Conservation (phyloP, 78 protist species). For the Chrysochromulina parva region DNA sequence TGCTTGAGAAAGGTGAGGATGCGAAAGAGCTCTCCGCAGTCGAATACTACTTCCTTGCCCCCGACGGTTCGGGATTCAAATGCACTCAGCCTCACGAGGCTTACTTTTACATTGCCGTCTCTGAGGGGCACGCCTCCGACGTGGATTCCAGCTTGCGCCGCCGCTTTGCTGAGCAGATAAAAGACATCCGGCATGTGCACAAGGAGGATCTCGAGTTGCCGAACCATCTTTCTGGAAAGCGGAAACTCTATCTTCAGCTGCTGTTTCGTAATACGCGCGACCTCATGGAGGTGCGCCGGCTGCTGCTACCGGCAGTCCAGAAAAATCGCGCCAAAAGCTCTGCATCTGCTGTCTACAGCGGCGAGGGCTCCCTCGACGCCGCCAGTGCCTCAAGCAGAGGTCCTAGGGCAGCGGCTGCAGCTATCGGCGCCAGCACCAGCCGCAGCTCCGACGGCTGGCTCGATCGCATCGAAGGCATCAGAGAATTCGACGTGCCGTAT, state of each 20-base stretch:
- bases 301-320: constrained; percentile 30
- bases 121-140: constrained; percentile 24
- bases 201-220: constrained; percentile 86
- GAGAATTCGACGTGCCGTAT: constrained; percentile 98
- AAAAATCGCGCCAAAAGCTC: neutral
- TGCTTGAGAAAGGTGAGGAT: neutral
- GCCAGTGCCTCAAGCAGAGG: too few species aligned
- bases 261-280: constrained; percentile 66
- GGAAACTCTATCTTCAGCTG: constrained; percentile 68
- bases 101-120: constrained; percentile 66
- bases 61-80: constrained; percentile 78
- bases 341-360: too few species aligned
- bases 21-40: constrained; percentile 1
- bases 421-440: too few species aligned
- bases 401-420: too few species aligned
- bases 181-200: constrained; percentile 50
- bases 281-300: constrained; percentile 60
- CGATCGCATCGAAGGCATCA: constrained; percentile 59
- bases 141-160: constrained; percentile 66
- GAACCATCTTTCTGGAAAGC: constrained; percentile 90
- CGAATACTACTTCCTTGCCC: constrained; percentile 45
- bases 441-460: neutral
- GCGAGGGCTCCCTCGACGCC: too few species aligned
- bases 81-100: constrained; percentile 59
- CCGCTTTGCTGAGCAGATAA: constrained; percentile 45